phyloP scores from a whole-genome alignment of 179 eudicot genomes.

The Corrigiola litoralis region DNA sequence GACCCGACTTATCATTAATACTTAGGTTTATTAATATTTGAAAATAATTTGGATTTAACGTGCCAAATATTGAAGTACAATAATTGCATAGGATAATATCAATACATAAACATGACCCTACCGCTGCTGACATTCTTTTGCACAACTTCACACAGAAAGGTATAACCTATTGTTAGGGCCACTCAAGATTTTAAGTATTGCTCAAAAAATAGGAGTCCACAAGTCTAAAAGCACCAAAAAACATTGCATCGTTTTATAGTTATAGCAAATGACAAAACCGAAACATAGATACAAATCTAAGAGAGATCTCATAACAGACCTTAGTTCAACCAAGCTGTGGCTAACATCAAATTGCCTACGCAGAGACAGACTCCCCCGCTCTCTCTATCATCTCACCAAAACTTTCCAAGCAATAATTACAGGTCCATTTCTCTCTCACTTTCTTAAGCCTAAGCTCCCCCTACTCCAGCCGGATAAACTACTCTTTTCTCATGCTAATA shows the following conservation, averaged over 20 bases:
- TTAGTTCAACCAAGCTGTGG: slow-evolving; percentile 30
- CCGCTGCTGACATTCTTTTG: slow-evolving; percentile 20
- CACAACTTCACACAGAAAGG: slow-evolving; percentile 9
- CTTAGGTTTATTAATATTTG: too few species aligned
- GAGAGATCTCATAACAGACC: slow-evolving; percentile 10
- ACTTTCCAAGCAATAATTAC: neutral
- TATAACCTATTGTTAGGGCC: slow-evolving; percentile 17
- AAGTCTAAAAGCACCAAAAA: slow-evolving; percentile 28
- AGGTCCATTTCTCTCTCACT: neutral
- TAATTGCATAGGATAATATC: slow-evolving; percentile 11
- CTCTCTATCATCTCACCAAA: neutral
- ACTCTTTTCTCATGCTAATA: neutral
- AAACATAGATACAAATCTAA: slow-evolving; percentile 22
- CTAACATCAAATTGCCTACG: slow-evolving; percentile 22
- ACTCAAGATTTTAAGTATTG: slow-evolving; percentile 14
- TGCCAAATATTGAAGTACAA: too few species aligned
- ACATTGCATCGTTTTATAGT: slow-evolving; percentile 3
- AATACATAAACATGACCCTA: slow-evolving; percentile 10
- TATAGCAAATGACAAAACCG: slow-evolving; percentile 11
- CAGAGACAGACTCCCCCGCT: slow-evolving; percentile 17
- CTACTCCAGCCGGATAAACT: too few species aligned
- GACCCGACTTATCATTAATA: too few species aligned
- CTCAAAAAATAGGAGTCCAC: slow-evolving; percentile 34
- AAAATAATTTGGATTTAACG: neutral
- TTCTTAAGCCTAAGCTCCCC: neutral